Conservation (phyloP, 225 moss, liverwort and hornwort genomes). For the Straminergon stramineum region DNA sequence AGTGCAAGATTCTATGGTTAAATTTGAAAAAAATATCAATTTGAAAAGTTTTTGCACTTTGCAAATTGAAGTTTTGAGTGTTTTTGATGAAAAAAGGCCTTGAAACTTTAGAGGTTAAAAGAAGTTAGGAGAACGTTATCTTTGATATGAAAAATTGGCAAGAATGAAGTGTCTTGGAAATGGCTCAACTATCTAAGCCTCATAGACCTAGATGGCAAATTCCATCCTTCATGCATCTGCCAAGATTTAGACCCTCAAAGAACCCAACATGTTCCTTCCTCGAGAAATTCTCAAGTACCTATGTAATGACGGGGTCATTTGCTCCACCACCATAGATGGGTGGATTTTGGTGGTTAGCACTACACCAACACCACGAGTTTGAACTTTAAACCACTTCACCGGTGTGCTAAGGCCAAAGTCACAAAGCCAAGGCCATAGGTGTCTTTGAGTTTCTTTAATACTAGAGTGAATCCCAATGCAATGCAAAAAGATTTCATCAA, state of each 20-base stretch:
- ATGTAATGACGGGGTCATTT: background rate
- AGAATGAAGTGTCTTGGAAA: background rate
- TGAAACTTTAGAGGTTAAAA: background rate
- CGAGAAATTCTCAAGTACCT: background rate
- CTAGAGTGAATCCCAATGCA: fast-evolving
- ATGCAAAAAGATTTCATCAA: too few species aligned
- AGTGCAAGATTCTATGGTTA: background rate
- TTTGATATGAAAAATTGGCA: fast-evolving
- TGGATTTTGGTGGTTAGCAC: background rate
- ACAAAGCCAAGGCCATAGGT: fast-evolving
- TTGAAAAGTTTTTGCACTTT: background rate
- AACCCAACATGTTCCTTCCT: fast-evolving
- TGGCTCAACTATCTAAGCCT: background rate
- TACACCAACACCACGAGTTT: fast-evolving
- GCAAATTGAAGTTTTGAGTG: background rate
- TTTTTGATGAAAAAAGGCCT: background rate
- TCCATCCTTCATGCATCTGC: background rate
- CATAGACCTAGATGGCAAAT: background rate
- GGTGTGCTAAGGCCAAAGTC: fast-evolving
- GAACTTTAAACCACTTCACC: fast-evolving
- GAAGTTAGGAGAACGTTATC: background rate
- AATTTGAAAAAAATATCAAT: background rate
- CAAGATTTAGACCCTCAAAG: background rate
- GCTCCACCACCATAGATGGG: background rate
- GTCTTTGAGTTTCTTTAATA: background rate